phyloP scores from a whole-genome alignment of 345 rosid species.

The Kernera saxatilis region DNA sequence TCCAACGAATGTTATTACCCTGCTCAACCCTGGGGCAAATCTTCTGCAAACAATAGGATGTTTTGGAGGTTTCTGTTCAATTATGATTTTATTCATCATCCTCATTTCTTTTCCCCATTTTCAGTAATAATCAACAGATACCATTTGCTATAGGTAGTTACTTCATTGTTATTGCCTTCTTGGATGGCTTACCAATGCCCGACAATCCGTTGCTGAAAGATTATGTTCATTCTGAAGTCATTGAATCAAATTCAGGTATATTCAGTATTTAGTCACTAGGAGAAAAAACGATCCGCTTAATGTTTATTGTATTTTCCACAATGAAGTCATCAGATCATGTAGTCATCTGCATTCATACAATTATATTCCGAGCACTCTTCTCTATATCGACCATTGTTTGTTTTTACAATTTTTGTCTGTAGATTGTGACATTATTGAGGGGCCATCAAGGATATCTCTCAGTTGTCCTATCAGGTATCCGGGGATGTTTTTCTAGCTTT shows the following conservation, averaged over 20 bases:
- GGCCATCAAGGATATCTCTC: slow-evolving; percentile 82
- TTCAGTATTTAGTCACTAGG: not conserved
- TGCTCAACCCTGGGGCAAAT: slow-evolving; percentile 76
- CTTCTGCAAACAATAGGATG: slow-evolving; percentile 87
- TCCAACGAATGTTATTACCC: slow-evolving; percentile 59
- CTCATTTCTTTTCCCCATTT: slow-evolving; percentile 1
- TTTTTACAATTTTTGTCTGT: slow-evolving; percentile 12
- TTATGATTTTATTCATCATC: not conserved
- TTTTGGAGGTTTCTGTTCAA: slow-evolving; percentile 50
- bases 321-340: not conserved
- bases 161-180: slow-evolving; percentile 52
- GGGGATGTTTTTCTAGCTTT: slow-evolving; percentile 5
- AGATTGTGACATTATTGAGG: slow-evolving; percentile 82
- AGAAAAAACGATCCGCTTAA: not conserved
- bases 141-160: slow-evolving; percentile 51
- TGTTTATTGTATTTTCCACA: not conserved
- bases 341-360: not conserved
- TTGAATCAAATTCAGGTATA: slow-evolving; percentile 59
- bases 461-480: slow-evolving; percentile 84
- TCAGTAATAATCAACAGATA: slow-evolving; percentile 20
- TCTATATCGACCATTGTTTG: not conserved
- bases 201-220: slow-evolving; percentile 42
- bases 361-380: not conserved
- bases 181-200: slow-evolving; percentile 36
- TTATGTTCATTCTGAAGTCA: slow-evolving; percentile 41